Evolutionary conservation across 768 basidiomycete genomes (phyloP), one percentile per base, ranked within the genome.

Genomic region (Suillus fuscotomentosus): DNA sequence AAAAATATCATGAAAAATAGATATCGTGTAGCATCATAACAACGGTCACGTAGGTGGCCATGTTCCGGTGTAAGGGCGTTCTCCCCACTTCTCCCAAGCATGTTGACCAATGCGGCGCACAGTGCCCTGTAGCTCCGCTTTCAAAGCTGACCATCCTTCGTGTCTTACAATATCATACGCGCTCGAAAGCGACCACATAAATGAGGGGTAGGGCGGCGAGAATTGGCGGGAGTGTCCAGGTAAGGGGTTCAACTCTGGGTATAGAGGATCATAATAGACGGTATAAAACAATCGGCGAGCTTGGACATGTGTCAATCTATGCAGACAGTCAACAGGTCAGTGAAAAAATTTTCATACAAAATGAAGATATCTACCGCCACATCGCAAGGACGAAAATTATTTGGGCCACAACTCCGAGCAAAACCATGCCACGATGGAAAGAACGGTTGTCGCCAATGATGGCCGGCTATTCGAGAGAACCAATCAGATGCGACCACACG

Each of bases 191-290:
- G 81, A 76, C 77, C 81, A 80, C 39, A 78, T 70, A 65, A 65
- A 72, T 78, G 77, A 71, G 71, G 73, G 67, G 70, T 72, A 70
- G 76, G 73, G 69, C 71, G 76, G 65, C 71, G 78, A 69, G 7
- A 66, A 62, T 54, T 72, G 71, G 63, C 62, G 69, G 61, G 75
- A 67, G 57, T 47, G 65, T 34, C 64, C 69, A 73, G 72, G 76
- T 80, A 83, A 57, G 51, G 88, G 75, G 72, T 90, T 83, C 61
- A 91, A 81, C 70, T 91, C 88, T 17, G 89, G 87, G 72, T 90
- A 85, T 76, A 90, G 86, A 63, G 91, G 88, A 72, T 94, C 90
- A 70, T 89, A 91, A 68, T 91, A 92, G 64, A 84, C 88, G 65
- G 87, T 89, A 69, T 91, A 79, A 75, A 90, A 92, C 38, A 86